Evolutionary conservation across 306 rosid genomes (phyloP), one percentile per base, ranked within the genome.

Genomic region (Arachis hypogaea): DNA sequence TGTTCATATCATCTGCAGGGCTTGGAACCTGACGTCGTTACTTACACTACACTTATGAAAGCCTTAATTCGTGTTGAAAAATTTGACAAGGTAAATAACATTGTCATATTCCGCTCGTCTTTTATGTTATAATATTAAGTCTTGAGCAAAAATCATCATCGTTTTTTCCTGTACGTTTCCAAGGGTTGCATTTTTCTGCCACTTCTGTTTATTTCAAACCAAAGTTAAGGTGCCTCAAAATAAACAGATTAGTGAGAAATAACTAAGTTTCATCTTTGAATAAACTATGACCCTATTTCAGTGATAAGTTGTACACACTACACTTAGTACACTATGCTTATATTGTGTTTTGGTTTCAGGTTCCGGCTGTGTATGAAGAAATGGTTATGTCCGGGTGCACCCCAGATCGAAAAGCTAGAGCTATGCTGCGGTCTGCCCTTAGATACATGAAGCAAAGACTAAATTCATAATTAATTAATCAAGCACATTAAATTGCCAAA

Each of bases 1-100:
- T 78, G 74, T 75, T 82, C 67, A 30, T 59, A 61, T 46, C 61
- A 66, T 81, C 73, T 79, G 86, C 96, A 93, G 97, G 86, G 68
- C 41, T 65, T 93, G 77, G 87, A 91, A 77, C 93, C 97, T 64
- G 98, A 93, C 78, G 98, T 93, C 56, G 83, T 93, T 45, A 88
- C 98, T n/a, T 93, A 87, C 76, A 93, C 98, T n/a, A 93, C 98
- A 0, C 97, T 93, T 29, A 93, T 93, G 96, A 90, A 93, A 88
- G 85, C 93, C 69, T 80, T 93, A 81, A 83, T 91, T 69, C 96
- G 92, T 18, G 97, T 86, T 22, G 97, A 86, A 28, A 93, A 91
- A 84, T 86, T 77, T 81, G 68, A 79, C 60, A 84, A 91, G 97
- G 98, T 93, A 83, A 28, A 18, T 44, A 33, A 14, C 55, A 58